Conservation (phyloP, 2,329 filamentous ascomycete genomes). For the Colletotrichum agaves region DNA sequence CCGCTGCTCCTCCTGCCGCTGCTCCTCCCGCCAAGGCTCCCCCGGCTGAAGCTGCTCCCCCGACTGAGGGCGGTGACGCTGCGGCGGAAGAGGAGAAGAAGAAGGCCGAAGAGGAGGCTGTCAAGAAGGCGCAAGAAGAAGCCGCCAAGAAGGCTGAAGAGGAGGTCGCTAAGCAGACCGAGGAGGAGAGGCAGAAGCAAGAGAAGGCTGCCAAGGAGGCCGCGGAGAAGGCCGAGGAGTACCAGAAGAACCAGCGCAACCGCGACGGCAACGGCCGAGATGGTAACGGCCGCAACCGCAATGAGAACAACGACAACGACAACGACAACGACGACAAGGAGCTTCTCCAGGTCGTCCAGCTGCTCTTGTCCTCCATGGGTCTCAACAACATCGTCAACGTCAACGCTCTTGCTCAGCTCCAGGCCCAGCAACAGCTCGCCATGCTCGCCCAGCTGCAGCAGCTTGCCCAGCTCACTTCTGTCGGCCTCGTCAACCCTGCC, state of each 20-base stretch:
- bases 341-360: conserved; percentile 39
- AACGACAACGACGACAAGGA: conserved; percentile 27
- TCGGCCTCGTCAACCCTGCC: conserved; percentile 40
- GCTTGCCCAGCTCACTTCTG: conserved; percentile 41
- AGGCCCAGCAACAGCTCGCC: conserved; percentile 43
- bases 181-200: conserved; percentile 27
- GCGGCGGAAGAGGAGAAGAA: conserved; percentile 33
- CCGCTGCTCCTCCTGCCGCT: conserved; percentile 1
- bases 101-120: conserved; percentile 32
- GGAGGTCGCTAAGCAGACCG: conserved; percentile 14
- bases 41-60: not conserved
- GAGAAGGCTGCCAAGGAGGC: conserved; percentile 30
- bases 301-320: conserved; percentile 40
- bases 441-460: conserved; percentile 43
- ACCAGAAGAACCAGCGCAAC: conserved; percentile 16
- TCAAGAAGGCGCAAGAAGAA: conserved; percentile 10
- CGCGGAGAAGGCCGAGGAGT: conserved; percentile 29
- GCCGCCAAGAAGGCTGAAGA: conserved; percentile 16
- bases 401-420: conserved; percentile 43
- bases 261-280: conserved; percentile 5
- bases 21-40: not conserved
- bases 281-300: conserved; percentile 44
- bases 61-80: conserved; percentile 15
- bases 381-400: conserved; percentile 43
- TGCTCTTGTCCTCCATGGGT: conserved; percentile 45